These are phyloP conservation scores for Torulaspora franciscae DNA, from an alignment of 805 yeast genomes.

Conservation along the genomic window DNA sequence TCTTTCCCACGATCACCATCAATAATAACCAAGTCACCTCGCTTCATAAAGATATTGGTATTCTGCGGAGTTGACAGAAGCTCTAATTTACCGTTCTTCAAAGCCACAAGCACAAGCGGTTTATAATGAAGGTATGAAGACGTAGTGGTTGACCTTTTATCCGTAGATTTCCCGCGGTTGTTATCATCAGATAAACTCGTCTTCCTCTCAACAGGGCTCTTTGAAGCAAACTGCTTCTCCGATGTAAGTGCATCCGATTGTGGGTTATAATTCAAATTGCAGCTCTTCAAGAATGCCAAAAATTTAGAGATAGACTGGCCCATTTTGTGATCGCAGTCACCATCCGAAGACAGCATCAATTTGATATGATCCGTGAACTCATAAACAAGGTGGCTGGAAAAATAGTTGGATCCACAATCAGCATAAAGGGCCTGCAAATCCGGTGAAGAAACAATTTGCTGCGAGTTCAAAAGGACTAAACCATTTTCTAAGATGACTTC, in stretches of 20 bases:
- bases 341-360: slow-evolving; percentile 17
- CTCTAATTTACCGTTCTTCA: slow-evolving; percentile 65
- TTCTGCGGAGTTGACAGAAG: slow-evolving; percentile 61
- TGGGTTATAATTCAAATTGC: slow-evolving; percentile 43
- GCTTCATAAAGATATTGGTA: slow-evolving; percentile 53
- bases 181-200: slow-evolving; percentile 12
- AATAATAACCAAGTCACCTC: slow-evolving; percentile 65
- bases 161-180: slow-evolving; percentile 7
- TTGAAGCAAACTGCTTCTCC: slow-evolving; percentile 19
- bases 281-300: slow-evolving; percentile 39
- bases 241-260: slow-evolving; percentile 35
- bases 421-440: slow-evolving; percentile 48
- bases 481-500: slow-evolving; percentile 56
- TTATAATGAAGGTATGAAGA: slow-evolving; percentile 34
- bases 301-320: slow-evolving; percentile 25
- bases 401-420: slow-evolving; percentile 48
- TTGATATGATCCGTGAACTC: slow-evolving; percentile 39
- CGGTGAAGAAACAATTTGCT: slow-evolving; percentile 54
- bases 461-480: slow-evolving; percentile 46
- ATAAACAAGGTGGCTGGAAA: slow-evolving; percentile 43
- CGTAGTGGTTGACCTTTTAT: slow-evolving; percentile 18
- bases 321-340: slow-evolving; percentile 12
- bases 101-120: slow-evolving; percentile 44
- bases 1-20: slow-evolving; percentile 87
- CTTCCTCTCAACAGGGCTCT: slow-evolving; percentile 2